Evolutionary conservation across 164 flowering plant genomes (phyloP).

Genomic region (Piper longum): DNA sequence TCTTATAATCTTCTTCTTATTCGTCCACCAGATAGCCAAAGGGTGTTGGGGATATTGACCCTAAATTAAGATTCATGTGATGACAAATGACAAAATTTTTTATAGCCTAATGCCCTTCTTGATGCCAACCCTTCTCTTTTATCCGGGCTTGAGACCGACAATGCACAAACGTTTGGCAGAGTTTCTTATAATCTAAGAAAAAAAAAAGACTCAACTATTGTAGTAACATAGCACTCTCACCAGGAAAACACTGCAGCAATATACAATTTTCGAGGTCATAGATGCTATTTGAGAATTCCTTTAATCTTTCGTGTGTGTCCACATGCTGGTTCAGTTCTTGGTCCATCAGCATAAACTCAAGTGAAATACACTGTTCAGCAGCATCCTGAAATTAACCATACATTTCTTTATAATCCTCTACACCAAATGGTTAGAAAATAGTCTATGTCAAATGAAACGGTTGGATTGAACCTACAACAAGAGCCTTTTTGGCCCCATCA

Average conservation of each 20-base stretch:
- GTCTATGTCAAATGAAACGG: neutral
- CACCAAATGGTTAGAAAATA: neutral
- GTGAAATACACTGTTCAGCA: slow-evolving; percentile 51
- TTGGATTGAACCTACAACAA: slow-evolving; percentile 25
- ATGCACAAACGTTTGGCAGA: too few species aligned
- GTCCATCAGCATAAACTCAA: slow-evolving; percentile 62
- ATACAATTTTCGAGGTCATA: slow-evolving; percentile 70
- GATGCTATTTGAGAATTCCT: slow-evolving; percentile 33
- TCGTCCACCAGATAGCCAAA: too few species aligned
- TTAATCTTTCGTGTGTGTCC: slow-evolving; percentile 24
- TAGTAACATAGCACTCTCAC: slow-evolving; percentile 16
- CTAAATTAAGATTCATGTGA: too few species aligned
- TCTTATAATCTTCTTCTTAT: too few species aligned
- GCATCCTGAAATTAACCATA: slow-evolving; percentile 42
- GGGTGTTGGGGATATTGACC: too few species aligned
- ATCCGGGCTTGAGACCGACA: too few species aligned
- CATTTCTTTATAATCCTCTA: too few species aligned
- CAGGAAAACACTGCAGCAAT: slow-evolving; percentile 37
- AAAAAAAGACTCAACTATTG: neutral
- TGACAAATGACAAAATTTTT: too few species aligned
- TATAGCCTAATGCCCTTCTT: too few species aligned
- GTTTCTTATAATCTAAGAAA: too few species aligned
- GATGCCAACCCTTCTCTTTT: too few species aligned
- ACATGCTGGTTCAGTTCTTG: slow-evolving; percentile 30
- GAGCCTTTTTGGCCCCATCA: slow-evolving; percentile 25